phyloP scores from a whole-genome alignment of 192 early-diverging fungal species.

The Coemansia sp. region DNA sequence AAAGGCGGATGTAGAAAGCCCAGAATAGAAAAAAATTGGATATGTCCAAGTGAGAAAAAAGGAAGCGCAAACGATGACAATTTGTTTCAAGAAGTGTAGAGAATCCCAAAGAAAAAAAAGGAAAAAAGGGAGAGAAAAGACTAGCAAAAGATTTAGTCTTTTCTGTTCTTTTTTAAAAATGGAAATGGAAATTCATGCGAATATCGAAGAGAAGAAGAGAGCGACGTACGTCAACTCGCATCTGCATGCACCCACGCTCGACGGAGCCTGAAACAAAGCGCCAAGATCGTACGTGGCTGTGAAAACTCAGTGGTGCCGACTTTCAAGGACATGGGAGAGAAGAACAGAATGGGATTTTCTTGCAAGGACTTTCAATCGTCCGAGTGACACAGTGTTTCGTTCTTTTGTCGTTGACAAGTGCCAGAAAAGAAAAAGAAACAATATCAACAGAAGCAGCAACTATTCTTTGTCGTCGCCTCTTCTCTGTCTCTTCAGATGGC shows the following conservation, averaged over 20 bases:
- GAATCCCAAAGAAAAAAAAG: not conserved
- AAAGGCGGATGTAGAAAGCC: constrained; percentile 2
- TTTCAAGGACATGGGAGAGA: not conserved
- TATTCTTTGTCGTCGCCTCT: no score
- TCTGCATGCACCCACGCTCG: constrained; percentile 3
- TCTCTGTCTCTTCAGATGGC: no score
- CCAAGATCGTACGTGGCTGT: not conserved
- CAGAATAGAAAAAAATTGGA: not conserved
- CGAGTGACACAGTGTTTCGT: not conserved
- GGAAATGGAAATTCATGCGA: not conserved
- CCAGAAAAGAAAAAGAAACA: no score
- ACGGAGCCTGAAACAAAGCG: constrained; percentile 2
- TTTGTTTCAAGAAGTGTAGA: not conserved
- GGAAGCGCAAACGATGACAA: not conserved
- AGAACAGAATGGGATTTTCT: not conserved
- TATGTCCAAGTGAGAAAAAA: constrained; percentile 1
- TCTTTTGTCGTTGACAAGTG: no score
- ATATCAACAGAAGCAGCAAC: no score
- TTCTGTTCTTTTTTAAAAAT: not conserved
- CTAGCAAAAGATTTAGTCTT: not conserved
- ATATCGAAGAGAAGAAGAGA: not conserved
- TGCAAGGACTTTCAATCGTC: not conserved
- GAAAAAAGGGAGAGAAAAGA: not conserved
- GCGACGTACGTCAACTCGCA: not conserved
- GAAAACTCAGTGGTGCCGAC: no score